Evolutionary conservation across 192 early-diverging fungal genomes (phyloP).

Genomic region (Coemansia sp.): DNA sequence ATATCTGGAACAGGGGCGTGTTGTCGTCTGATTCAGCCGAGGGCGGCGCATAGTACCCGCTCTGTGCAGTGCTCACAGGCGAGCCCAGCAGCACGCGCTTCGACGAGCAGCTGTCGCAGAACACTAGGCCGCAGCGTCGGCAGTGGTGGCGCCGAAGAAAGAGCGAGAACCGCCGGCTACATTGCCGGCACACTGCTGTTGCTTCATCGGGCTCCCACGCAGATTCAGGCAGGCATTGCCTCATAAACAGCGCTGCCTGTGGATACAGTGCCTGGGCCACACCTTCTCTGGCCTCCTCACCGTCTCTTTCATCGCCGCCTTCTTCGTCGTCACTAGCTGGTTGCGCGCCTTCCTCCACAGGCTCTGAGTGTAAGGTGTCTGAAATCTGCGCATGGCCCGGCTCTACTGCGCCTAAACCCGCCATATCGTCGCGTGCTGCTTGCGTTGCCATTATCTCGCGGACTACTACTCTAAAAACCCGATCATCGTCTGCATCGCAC

Average conservation of each 20-base stretch:
- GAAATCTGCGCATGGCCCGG: background rate
- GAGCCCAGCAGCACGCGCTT: slow-evolving; percentile 56
- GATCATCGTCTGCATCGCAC: slow-evolving; percentile 8
- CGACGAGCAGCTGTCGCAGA: slow-evolving; percentile 78
- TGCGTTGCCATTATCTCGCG: background rate
- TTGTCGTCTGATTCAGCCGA: slow-evolving; percentile 18
- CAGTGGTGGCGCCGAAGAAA: slow-evolving; percentile 88
- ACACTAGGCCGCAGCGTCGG: slow-evolving; percentile 82
- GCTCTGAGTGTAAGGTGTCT: background rate
- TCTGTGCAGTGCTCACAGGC: slow-evolving; percentile 35
- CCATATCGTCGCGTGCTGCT: slow-evolving; percentile 2
- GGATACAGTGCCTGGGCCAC: slow-evolving; percentile 14
- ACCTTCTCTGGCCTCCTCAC: background rate
- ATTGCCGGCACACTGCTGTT: slow-evolving; percentile 65
- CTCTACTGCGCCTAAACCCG: background rate
- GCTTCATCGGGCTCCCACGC: slow-evolving; percentile 81
- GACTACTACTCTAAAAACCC: background rate
- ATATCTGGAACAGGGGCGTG: slow-evolving; percentile 28
- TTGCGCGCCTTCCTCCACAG: background rate
- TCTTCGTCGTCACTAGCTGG: background rate
- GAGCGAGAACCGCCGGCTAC: slow-evolving; percentile 68
- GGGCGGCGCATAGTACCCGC: slow-evolving; percentile 11
- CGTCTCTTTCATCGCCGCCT: background rate
- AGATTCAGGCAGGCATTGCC: slow-evolving; percentile 46
- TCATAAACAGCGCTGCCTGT: slow-evolving; percentile 26